These are phyloP conservation scores for Geotrichum siamense DNA, from an alignment of 1,139 yeast species.

Conservation along the genomic window DNA sequence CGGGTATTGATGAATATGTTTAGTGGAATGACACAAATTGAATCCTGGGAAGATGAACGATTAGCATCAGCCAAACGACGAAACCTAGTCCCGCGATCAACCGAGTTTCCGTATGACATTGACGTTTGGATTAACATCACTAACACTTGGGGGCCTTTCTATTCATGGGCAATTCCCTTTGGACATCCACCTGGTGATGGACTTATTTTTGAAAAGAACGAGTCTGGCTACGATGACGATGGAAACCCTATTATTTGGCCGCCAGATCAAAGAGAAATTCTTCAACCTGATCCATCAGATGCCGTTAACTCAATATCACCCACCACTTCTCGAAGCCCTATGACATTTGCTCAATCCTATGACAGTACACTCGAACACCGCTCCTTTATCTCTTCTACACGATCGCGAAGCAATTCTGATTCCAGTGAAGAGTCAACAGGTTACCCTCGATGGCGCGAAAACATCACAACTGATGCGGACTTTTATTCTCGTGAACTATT, in stretches of 20 bases:
- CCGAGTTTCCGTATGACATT: constrained; percentile 73
- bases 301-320: constrained; percentile 2
- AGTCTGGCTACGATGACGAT: constrained; percentile 45
- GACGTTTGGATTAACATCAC: constrained; percentile 48
- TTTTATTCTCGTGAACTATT: constrained; percentile 48
- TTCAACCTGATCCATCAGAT: constrained; percentile 4
- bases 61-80: constrained; percentile 56
- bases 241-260: constrained; percentile 49
- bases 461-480: constrained; percentile 24
- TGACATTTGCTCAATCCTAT: constrained; percentile 13
- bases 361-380: constrained; percentile 2
- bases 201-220: constrained; percentile 47
- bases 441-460: constrained; percentile 23
- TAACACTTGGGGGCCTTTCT: constrained; percentile 34
- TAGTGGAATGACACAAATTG: constrained; percentile 85
- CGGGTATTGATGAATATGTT: constrained; percentile 54
- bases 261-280: constrained; percentile 52
- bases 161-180: constrained; percentile 64
- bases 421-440: constrained; percentile 18
- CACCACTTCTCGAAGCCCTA: constrained; percentile 6
- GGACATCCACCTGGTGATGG: constrained; percentile 53
- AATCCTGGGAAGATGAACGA: constrained; percentile 86
- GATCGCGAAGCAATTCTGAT: constrained; percentile 22
- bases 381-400: constrained; percentile 6
- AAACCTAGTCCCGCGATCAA: constrained; percentile 24